phyloP scores from a whole-genome alignment of 2,329 filamentous ascomycete genomes.

The Xylaria sp. region DNA sequence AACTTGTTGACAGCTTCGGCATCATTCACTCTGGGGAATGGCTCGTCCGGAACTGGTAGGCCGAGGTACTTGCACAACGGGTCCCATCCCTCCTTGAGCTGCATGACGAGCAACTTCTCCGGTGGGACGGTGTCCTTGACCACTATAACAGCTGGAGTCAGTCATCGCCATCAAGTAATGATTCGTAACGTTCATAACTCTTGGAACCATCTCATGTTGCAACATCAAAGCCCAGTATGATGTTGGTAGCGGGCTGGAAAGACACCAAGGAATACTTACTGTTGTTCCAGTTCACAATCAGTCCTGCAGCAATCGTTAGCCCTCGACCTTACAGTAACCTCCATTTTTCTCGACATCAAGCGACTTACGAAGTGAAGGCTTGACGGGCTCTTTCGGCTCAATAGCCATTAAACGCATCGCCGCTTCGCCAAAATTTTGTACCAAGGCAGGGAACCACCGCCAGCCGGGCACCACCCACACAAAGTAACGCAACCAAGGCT shows the following conservation, averaged over 20 bases:
- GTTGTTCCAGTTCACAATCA: constrained; percentile 15
- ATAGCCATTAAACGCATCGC: constrained; percentile 5
- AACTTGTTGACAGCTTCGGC: constrained; percentile 21
- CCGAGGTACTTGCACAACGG: constrained; percentile 25
- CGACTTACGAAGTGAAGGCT: constrained; percentile 8
- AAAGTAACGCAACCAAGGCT: constrained; percentile 16
- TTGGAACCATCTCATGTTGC: no score
- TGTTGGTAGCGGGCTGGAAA: background rate
- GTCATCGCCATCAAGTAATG: background rate
- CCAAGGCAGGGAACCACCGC: constrained; percentile 14
- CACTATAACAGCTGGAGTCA: background rate
- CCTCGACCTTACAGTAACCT: no score
- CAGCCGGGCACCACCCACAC: constrained; percentile 16
- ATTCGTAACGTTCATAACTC: no score
- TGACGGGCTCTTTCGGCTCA: constrained; percentile 6
- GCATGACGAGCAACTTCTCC: constrained; percentile 25
- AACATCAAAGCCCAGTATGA: background rate
- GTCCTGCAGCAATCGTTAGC: background rate
- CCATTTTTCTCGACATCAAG: background rate
- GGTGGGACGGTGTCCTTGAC: constrained; percentile 20
- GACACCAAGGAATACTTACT: background rate
- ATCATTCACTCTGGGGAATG: constrained; percentile 27
- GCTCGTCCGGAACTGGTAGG: constrained; percentile 22
- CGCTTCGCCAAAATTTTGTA: constrained; percentile 4
- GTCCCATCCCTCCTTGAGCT: constrained; percentile 26